Evolutionary conservation across 129 eudicot genomes (phyloP).

Genomic region (Arctium lappa): DNA sequence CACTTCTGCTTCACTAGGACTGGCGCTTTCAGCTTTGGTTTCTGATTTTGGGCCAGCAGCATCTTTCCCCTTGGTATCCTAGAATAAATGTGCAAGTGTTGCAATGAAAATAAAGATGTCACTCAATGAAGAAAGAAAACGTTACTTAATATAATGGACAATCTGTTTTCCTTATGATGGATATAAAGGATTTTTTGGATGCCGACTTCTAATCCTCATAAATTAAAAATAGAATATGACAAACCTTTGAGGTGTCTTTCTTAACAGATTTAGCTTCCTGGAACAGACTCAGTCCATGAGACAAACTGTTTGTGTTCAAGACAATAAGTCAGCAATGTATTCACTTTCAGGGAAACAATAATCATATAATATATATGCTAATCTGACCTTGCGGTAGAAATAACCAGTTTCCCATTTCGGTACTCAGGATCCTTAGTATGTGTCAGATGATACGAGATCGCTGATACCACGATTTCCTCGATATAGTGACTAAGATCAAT

Average conservation of each 20-base stretch:
- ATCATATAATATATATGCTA: not conserved
- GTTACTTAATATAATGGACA: not conserved
- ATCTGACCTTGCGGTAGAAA: conserved; percentile 68
- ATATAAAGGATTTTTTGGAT: not conserved
- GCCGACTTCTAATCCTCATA: not conserved
- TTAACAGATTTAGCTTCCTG: conserved; percentile 71
- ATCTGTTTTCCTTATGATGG: not conserved
- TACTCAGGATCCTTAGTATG: conserved; percentile 67
- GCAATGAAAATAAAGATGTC: not conserved
- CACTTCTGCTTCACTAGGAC: conserved; percentile 36
- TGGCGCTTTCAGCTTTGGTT: conserved; percentile 43
- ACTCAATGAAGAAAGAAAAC: not conserved
- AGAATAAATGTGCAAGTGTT: not conserved
- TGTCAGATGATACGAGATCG: conserved; percentile 83
- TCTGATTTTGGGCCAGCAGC: conserved; percentile 39
- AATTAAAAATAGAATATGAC: not conserved
- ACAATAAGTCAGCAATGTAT: conserved; percentile 20
- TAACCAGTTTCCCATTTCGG: conserved; percentile 85
- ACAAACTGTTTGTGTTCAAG: conserved; percentile 52
- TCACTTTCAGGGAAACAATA: not conserved
- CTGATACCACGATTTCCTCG: conserved; percentile 93
- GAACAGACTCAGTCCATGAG: conserved; percentile 87
- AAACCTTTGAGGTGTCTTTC: conserved; percentile 65
- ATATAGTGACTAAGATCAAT: conserved; percentile 63
- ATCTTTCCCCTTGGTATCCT: conserved; percentile 39